These are phyloP conservation scores for Fistulifera solaris DNA, from an alignment of 108 stramenopile genomes.

Conservation along the genomic window DNA sequence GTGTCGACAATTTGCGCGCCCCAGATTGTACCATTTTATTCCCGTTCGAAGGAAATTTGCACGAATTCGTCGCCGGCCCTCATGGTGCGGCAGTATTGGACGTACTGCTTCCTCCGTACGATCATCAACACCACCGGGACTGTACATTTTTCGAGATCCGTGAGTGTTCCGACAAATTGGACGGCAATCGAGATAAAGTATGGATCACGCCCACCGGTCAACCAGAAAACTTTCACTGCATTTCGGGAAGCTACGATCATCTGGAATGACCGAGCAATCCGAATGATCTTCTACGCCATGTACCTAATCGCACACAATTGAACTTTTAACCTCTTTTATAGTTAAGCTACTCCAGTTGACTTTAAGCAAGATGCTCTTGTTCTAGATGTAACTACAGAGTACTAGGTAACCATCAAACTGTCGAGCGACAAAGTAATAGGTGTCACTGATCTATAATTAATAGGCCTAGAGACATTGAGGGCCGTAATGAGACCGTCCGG, in stretches of 20 bases:
- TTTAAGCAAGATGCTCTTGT: too few relatives aligned
- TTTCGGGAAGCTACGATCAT: slow-evolving; percentile 56
- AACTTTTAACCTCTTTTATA: neutral
- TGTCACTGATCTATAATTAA: too few relatives aligned
- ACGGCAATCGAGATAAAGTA: neutral
- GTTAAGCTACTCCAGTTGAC: too few relatives aligned
- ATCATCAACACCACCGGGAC: slow-evolving; percentile 64
- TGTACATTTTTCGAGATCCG: slow-evolving; percentile 78
- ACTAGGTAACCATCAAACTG: too few relatives aligned
- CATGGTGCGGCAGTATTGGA: slow-evolving; percentile 88
- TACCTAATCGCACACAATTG: neutral
- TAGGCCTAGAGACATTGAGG: too few relatives aligned
- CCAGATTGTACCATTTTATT: slow-evolving; percentile 64
- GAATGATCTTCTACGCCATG: too few relatives aligned
- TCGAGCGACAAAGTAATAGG: too few relatives aligned
- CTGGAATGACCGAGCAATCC: slow-evolving; percentile 30
- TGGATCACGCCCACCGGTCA: slow-evolving; percentile 60
- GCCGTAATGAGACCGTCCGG: too few relatives aligned
- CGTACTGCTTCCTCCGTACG: slow-evolving; percentile 91
- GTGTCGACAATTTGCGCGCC: slow-evolving; percentile 43
- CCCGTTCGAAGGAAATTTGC: slow-evolving; percentile 83
- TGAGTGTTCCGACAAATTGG: neutral
- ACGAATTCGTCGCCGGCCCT: slow-evolving; percentile 85
- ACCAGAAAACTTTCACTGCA: slow-evolving; percentile 75
- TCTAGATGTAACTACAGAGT: too few relatives aligned